Conservation (phyloP, 163 green algal species). For the Coccomyxa subellipsoidea region DNA sequence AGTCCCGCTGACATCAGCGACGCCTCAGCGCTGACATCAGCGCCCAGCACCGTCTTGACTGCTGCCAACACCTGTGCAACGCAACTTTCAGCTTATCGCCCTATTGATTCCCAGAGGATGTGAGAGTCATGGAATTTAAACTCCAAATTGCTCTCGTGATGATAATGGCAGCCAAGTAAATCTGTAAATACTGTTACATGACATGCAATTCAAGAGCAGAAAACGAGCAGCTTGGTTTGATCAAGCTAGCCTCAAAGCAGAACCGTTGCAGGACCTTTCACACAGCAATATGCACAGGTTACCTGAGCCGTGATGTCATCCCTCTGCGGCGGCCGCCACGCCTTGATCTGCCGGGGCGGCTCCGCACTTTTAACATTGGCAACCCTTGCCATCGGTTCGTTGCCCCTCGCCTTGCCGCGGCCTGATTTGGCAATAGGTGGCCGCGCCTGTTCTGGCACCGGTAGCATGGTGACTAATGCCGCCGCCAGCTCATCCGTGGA, state of each 20-base stretch:
- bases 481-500: conserved; percentile 33
- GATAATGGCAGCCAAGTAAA: too few species aligned
- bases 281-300: neutral
- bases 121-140: too few species aligned
- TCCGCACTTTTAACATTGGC: neutral
- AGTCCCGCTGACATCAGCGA: conserved; percentile 67
- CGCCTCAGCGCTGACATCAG: conserved; percentile 71
- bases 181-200: too few species aligned
- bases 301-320: neutral
- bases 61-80: neutral
- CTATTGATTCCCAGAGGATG: neutral
- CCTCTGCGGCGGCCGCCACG: neutral
- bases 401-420: neutral
- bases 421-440: neutral
- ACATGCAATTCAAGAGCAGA: too few species aligned
- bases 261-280: too few species aligned
- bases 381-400: neutral
- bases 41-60: conserved; percentile 45
- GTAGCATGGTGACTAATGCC: neutral
- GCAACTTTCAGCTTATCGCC: too few species aligned
- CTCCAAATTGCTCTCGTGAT: too few species aligned
- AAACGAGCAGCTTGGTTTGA: too few species aligned
- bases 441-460: neutral
- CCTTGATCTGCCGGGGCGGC: neutral
- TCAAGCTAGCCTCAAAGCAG: too few species aligned